phyloP scores from a whole-genome alignment of 1,284 basidiomycete genomes.

The Cutaneotrichosporon sp. region DNA sequence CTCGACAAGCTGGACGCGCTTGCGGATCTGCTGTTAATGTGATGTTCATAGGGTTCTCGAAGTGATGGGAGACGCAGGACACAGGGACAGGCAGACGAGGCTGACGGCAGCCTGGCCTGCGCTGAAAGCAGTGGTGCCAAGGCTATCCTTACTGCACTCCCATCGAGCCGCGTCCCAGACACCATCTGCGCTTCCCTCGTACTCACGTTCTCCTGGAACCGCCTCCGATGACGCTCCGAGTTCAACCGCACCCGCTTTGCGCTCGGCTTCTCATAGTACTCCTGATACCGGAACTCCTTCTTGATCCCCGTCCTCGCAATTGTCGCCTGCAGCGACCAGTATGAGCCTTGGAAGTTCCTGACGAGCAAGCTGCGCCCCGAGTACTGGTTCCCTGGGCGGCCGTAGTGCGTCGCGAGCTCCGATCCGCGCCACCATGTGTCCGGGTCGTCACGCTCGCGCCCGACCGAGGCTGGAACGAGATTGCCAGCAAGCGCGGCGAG shows the following conservation, averaged over 20 bases:
- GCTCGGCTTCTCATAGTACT: conserved; percentile 39
- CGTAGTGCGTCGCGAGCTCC: conserved; percentile 3
- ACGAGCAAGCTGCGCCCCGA: conserved; percentile 19
- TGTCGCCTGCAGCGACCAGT: conserved; percentile 18
- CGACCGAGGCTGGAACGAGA: conserved; percentile 1
- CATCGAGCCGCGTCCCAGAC: too few relatives aligned
- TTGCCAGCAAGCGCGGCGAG: not conserved
- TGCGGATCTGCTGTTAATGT: conserved; percentile 9
- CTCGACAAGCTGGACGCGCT: conserved; percentile 17
- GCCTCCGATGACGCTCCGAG: conserved; percentile 35
- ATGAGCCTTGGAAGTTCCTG: conserved; percentile 11
- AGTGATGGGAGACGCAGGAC: too few relatives aligned
- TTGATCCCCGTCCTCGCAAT: conserved; percentile 1
- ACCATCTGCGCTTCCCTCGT: too few relatives aligned
- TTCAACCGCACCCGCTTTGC: conserved; percentile 30
- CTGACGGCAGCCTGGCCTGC: too few relatives aligned
- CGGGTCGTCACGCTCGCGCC: conserved; percentile 31
- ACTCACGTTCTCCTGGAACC: conserved; percentile 45
- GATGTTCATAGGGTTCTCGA: not conserved
- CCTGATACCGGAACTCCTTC: conserved; percentile 22
- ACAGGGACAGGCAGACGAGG: too few relatives aligned
- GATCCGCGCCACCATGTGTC: conserved; percentile 28
- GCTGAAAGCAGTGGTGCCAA: too few relatives aligned
- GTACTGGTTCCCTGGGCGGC: conserved; percentile 23
- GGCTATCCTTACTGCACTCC: too few relatives aligned